Conservation (phyloP, 495 filamentous ascomycete genomes). For the Xylaria bambusicola region DNA sequence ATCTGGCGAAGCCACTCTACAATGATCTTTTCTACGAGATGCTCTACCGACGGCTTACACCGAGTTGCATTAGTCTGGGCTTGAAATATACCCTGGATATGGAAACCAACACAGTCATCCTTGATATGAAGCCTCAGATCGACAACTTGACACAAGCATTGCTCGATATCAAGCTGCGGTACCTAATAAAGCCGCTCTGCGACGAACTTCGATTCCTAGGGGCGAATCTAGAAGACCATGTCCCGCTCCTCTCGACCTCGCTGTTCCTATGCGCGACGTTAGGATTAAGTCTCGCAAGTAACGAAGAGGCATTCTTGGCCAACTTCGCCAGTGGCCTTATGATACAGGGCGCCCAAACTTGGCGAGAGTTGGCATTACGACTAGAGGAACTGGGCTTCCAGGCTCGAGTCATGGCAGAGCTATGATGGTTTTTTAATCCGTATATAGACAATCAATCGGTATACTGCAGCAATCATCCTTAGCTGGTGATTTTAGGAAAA, state of each 20-base stretch:
- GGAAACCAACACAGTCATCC: not conserved
- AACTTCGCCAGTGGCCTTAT: not conserved
- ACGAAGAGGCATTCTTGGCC: not conserved
- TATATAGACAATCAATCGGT: too few species aligned
- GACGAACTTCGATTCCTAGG: not conserved
- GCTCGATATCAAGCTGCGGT: not conserved
- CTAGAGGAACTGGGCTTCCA: not conserved
- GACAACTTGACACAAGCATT: constrained; percentile 1
- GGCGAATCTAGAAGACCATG: not conserved
- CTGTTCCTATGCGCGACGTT: not conserved
- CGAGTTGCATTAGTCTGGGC: not conserved
- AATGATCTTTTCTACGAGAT: constrained; percentile 1
- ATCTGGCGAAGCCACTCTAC: constrained; percentile 1
- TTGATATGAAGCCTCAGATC: not conserved
- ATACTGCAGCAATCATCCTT: too few species aligned
- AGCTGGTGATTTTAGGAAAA: too few species aligned
- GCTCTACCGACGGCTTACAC: not conserved
- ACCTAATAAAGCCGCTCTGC: not conserved
- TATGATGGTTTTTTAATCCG: too few species aligned
- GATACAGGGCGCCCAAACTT: not conserved
- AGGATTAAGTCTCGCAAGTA: not conserved
- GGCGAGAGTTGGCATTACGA: not conserved
- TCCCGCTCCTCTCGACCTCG: not conserved
- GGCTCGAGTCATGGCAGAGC: too few species aligned
- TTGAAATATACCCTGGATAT: not conserved